Conservation (phyloP, 1,139 yeast genomes). For the Nakaseomyces uthaithaninus region DNA sequence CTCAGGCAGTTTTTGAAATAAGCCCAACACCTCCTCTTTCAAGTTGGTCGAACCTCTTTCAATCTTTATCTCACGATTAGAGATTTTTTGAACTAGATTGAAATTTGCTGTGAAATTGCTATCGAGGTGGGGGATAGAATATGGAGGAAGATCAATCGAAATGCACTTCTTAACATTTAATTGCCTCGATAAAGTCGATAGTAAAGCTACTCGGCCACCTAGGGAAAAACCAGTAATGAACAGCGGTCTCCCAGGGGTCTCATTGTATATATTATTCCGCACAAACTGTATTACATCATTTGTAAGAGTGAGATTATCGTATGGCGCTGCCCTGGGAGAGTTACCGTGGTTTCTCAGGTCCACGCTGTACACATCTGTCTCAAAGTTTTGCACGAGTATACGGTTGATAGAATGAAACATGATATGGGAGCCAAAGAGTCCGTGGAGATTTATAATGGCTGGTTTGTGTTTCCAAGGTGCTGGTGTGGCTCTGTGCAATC, state of each 20-base stretch:
- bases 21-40: conserved; percentile 18
- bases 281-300: conserved; percentile 35
- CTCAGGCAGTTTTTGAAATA: conserved; percentile 15
- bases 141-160: conserved; percentile 30
- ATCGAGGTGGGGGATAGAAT: conserved; percentile 20
- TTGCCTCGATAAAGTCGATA: conserved; percentile 17
- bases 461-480: conserved; percentile 12
- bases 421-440: conserved; percentile 25
- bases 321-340: conserved; percentile 40
- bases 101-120: conserved; percentile 17
- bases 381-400: conserved; percentile 33
- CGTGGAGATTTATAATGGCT: conserved; percentile 27
- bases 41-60: conserved; percentile 21
- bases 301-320: conserved; percentile 38
- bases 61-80: conserved; percentile 20
- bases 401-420: conserved; percentile 22
- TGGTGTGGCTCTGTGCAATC: conserved; percentile 1
- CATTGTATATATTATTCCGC: conserved; percentile 14
- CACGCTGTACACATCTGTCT: conserved; percentile 33
- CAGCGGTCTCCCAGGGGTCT: conserved; percentile 17
- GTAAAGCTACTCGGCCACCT: conserved; percentile 30
- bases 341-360: conserved; percentile 51
- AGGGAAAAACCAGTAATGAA: conserved; percentile 29
- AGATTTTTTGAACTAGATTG: conserved; percentile 18
- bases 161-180: conserved; percentile 22